Percentiles rank a stretch among this genome's conserved stretches.
phyloP scores from a whole-genome alignment of 1,139 yeast genomes.

The Candida sp. region DNA sequence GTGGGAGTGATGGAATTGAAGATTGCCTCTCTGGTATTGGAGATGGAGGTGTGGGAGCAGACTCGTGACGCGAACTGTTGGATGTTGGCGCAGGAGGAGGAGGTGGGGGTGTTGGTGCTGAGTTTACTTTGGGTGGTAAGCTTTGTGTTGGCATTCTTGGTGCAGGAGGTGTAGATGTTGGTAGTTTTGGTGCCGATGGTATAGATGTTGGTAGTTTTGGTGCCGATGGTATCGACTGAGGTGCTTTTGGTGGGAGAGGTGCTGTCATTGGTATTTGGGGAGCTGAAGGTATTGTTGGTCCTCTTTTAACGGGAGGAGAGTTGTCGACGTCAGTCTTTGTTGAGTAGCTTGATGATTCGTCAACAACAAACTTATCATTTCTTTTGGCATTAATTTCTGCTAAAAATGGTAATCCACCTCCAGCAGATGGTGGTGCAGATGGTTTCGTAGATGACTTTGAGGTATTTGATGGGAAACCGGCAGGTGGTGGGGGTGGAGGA shows the following conservation, averaged over 20 bases:
- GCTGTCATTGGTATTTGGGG: constrained; percentile 12
- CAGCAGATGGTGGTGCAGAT: constrained; percentile 17
- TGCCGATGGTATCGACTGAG: constrained; percentile 12
- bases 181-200: constrained; percentile 10
- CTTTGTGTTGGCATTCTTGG: constrained; percentile 5
- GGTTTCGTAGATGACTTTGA: constrained; percentile 6
- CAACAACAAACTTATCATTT: constrained; percentile 33
- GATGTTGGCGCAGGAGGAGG: constrained; percentile 7
- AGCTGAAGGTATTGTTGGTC: constrained; percentile 14
- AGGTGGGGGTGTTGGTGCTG: constrained; percentile 7
- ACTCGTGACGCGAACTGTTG: not conserved
- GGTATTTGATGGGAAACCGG: constrained; percentile 12
- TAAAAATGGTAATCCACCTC: constrained; percentile 38
- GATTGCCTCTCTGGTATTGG: constrained; percentile 6
- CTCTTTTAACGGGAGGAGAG: constrained; percentile 11
- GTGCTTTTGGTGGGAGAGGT: constrained; percentile 8
- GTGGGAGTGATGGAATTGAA: constrained; percentile 8
- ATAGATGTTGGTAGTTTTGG: constrained; percentile 12
- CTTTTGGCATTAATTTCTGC: constrained; percentile 41
- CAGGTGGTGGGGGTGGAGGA: constrained; percentile 15
- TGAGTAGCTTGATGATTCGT: constrained; percentile 19
- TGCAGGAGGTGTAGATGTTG: constrained; percentile 5
- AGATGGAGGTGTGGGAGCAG: constrained; percentile 9
- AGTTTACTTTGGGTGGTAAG: constrained; percentile 11
- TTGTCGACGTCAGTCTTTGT: constrained; percentile 7